A percentile compares a stretch with the other conserved stretches of the same genome.
Evolutionary conservation across 495 filamentous ascomycete genomes (phyloP).

Genomic region (Baudoinia panamericana): DNA sequence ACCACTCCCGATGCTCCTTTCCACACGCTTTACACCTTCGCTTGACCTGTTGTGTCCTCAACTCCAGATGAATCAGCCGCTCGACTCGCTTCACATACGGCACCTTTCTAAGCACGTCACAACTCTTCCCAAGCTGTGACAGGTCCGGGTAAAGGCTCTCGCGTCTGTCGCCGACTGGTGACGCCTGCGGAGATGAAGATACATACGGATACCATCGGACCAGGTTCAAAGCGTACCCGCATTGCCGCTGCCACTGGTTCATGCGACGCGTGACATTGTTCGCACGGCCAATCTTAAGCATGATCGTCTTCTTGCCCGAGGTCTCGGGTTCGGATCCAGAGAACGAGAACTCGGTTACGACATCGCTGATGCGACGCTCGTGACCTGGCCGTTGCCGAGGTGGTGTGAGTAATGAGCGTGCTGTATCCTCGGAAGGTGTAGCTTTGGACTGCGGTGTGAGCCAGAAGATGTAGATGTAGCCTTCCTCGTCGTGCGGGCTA

Average conservation of each 20-base stretch:
- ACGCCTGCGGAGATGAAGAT: constrained; percentile 31
- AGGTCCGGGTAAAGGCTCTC: constrained; percentile 22
- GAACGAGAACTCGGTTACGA: constrained; percentile 42
- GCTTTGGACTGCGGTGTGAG: constrained; percentile 38
- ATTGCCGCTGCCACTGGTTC: constrained; percentile 87
- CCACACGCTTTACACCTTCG: constrained; percentile 67
- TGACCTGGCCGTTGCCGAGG: constrained; percentile 26
- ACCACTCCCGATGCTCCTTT: constrained; percentile 88
- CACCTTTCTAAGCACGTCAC: constrained; percentile 41
- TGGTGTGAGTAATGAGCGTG: constrained; percentile 43
- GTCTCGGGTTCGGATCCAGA: constrained; percentile 16
- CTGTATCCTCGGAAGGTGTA: constrained; percentile 41
- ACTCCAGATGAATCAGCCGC: constrained; percentile 78
- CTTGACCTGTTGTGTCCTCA: constrained; percentile 53
- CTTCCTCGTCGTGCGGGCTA: constrained; percentile 62
- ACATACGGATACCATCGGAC: constrained; percentile 87
- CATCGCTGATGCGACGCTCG: constrained; percentile 50
- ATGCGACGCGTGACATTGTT: constrained; percentile 81
- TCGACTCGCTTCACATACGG: constrained; percentile 84
- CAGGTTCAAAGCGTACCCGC: constrained; percentile 71
- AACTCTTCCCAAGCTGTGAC: constrained; percentile 13
- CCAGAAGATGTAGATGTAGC: constrained; percentile 99
- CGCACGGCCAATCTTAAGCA: constrained; percentile 86
- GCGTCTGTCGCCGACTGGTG: constrained; percentile 22
- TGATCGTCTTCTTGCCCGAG: constrained; percentile 29